A percentile compares a stretch with the other conserved stretches of the same genome.
Conservation (phyloP, 805 yeast species). For the Hagleromyces aurorensis region DNA sequence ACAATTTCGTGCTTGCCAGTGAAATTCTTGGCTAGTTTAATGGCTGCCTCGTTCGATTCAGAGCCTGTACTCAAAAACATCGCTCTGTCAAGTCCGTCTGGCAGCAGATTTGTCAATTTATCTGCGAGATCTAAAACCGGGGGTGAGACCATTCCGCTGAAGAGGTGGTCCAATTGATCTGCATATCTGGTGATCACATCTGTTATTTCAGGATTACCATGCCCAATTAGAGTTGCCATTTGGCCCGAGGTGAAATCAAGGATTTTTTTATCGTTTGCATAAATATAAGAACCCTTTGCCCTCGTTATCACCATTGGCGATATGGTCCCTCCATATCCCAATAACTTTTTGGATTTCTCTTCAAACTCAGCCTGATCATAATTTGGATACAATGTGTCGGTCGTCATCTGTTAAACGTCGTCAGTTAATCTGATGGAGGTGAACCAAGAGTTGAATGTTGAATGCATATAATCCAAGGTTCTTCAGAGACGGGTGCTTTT, state of each 20-base stretch:
- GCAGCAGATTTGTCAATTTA: constrained; percentile 19
- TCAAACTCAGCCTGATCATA: constrained; percentile 4
- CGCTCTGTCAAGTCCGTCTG: constrained; percentile 21
- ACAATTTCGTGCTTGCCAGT: constrained; percentile 26
- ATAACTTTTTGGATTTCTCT: constrained; percentile 7
- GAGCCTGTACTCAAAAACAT: constrained; percentile 28
- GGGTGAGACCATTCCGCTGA: constrained; percentile 25
- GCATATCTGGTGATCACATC: constrained; percentile 19
- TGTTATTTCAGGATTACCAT: constrained; percentile 23
- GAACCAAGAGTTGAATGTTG: no score
- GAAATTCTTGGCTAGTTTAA: constrained; percentile 26
- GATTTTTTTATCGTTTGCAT: constrained; percentile 19
- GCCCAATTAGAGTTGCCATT: constrained; percentile 24
- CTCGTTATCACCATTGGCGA: constrained; percentile 14
- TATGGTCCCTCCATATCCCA: constrained; percentile 16
- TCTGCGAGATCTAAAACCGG: constrained; percentile 26
- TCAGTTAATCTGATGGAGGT: no score
- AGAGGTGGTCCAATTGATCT: constrained; percentile 19
- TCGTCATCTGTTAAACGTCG: no score
- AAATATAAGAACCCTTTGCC: constrained; percentile 21
- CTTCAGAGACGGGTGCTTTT: no score
- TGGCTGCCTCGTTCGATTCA: constrained; percentile 31
- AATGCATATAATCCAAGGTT: no score
- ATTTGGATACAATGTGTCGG: constrained; percentile 1
- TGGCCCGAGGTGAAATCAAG: constrained; percentile 27